phyloP scores from a whole-genome alignment of 2,329 filamentous ascomycete species.

The Mycosphaerelloides madeirae region DNA sequence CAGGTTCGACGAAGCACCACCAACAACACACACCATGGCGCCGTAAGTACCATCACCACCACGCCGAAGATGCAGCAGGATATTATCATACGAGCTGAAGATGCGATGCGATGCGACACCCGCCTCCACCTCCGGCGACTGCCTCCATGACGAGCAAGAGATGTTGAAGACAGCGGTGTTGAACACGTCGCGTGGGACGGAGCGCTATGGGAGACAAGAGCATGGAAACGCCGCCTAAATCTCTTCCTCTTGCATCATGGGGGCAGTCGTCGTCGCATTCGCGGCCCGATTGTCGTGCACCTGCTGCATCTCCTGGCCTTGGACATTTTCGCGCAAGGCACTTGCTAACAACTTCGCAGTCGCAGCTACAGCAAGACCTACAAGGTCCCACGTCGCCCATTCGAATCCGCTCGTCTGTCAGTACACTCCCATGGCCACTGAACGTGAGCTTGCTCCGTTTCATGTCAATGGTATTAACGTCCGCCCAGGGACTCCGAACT shows the following conservation, averaged over 20 bases:
- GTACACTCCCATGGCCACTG: constrained; percentile 85
- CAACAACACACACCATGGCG: constrained; percentile 22
- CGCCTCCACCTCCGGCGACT: too few species aligned
- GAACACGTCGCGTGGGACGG: background rate
- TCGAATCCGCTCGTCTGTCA: constrained; percentile 99
- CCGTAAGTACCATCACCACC: constrained; percentile 17
- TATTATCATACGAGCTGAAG: background rate
- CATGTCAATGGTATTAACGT: constrained; percentile 80
- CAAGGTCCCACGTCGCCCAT: constrained; percentile 95
- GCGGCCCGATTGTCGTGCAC: background rate
- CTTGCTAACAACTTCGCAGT: constrained; percentile 23
- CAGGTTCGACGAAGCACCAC: constrained; percentile 7
- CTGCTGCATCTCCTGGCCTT: constrained; percentile 6
- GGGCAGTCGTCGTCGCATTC: background rate
- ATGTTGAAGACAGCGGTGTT: background rate
- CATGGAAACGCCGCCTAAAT: background rate
- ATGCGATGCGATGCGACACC: constrained; percentile 3
- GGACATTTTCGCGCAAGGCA: background rate
- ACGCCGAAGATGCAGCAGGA: constrained; percentile 8
- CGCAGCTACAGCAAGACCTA: constrained; percentile 97
- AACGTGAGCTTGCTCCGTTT: constrained; percentile 95
- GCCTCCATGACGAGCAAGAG: background rate
- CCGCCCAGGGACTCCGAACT: constrained; percentile 88
- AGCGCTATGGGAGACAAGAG: background rate
- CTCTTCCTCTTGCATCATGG: too few species aligned